These are phyloP conservation scores for Davidsoniella eucalypti DNA, from an alignment of 2,329 filamentous ascomycete genomes.

Conservation along the genomic window DNA sequence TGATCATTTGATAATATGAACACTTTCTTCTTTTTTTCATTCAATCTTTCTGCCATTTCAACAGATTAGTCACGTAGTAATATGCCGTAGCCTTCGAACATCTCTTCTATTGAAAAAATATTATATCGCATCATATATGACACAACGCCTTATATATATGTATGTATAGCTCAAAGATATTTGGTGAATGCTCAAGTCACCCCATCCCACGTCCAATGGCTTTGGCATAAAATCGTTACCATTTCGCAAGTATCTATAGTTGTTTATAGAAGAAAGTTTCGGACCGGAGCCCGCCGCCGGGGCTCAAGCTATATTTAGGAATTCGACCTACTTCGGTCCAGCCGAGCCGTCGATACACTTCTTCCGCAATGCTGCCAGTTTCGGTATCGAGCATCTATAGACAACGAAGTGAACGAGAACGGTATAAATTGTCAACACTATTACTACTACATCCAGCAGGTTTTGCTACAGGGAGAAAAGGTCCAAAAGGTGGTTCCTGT, in stretches of 20 bases:
- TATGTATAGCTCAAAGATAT: background rate
- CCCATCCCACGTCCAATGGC: background rate
- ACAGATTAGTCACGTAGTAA: too few species aligned
- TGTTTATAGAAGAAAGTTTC: slow-evolving; percentile 45
- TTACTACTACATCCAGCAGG: background rate
- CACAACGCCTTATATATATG: background rate
- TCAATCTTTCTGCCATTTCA: too few species aligned
- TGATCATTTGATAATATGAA: too few species aligned
- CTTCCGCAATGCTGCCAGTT: slow-evolving; percentile 33
- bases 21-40: too few species aligned
- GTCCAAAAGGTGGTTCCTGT: background rate
- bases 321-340: slow-evolving; percentile 39
- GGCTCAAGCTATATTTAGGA: slow-evolving; percentile 34
- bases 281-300: slow-evolving; percentile 31
- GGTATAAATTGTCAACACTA: slow-evolving; percentile 2
- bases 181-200: background rate
- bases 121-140: too few species aligned
- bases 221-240: background rate
- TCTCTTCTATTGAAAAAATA: too few species aligned
- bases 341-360: slow-evolving; percentile 37
- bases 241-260: slow-evolving; percentile 18
- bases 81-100: too few species aligned
- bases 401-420: background rate
- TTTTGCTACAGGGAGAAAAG: background rate
- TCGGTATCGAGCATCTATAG: slow-evolving; percentile 36